Evolutionary conservation across 2,329 filamentous ascomycete genomes (phyloP), one percentile per base, ranked within the genome.

Genomic region (Curvularia hawaiiensis): DNA sequence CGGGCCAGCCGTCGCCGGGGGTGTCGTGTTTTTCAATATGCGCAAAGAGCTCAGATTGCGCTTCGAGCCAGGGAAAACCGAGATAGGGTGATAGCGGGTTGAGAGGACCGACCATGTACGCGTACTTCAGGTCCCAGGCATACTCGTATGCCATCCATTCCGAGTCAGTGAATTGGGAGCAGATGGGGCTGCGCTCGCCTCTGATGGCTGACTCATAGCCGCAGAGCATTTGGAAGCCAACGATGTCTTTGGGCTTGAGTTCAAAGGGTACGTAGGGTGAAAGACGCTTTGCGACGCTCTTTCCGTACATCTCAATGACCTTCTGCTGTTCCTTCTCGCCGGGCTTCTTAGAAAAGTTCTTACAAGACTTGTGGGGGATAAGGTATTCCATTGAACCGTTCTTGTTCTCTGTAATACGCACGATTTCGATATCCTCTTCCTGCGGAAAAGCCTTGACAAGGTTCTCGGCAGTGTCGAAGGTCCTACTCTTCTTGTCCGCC

Each of bases 61-160:
- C 82, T 61, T 88, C 86, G 4, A 89, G 69, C 87, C 87, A 90
- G 0, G 87, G 87, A 53, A 87, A 82, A 2, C 88, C 88, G 3
- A 89, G 79, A 39, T 80, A 80, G 0, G 85, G 84, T 0, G 84
- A 81, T 0, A 85, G 73, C 12, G 70, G 70, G 60, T 83, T 85
- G 4, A 87, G 85, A 52, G 89, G 89, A 9, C 88, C 88, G 5
- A 82, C 77, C 75, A 89, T 89, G 73, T 87, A 84, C 61, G 85
- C 84, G 68, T 88, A 88, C 63, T 82, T 81, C 51, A 88, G 72
- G 56, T 88, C 86, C 64, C 85, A 85, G 0, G 83, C 78, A 65
- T 88, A 88, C 69, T 88, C 86, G 75, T 85, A 88, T 1, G 79
- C 79, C 47, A 88, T 83, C 86, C 85, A 88, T 63, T 88, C 85